Evolutionary conservation across 202 grass and related monocot genomes (phyloP).

Genomic region (Hordeum pubiflorum): DNA sequence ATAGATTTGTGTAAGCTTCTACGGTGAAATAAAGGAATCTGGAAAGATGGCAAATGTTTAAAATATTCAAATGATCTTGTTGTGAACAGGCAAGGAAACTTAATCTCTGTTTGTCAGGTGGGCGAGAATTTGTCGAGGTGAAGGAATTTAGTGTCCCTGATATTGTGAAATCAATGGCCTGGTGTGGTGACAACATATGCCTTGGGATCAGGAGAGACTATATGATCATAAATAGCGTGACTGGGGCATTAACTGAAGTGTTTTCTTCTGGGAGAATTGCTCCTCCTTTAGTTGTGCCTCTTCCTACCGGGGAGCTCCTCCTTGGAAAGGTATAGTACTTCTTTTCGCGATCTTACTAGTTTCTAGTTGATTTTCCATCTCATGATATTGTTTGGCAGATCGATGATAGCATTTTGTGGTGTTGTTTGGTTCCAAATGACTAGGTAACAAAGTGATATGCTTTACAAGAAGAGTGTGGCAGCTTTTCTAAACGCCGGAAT

Average conservation of each 20-base stretch:
- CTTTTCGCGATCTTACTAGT: background rate
- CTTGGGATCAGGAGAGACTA: constrained; percentile 86
- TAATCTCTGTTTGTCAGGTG: constrained; percentile 48
- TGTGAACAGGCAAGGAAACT: constrained; percentile 10
- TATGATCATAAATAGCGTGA: constrained; percentile 82
- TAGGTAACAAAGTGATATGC: background rate
- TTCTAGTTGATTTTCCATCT: constrained; percentile 12
- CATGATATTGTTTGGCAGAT: constrained; percentile 13
- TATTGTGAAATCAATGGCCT: constrained; percentile 79
- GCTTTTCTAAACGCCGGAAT: background rate
- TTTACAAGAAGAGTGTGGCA: background rate
- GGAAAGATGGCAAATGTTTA: constrained; percentile 1
- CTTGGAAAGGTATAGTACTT: constrained; percentile 77
- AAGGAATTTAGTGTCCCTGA: constrained; percentile 94
- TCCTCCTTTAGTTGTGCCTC: constrained; percentile 79
- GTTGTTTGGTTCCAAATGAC: constrained; percentile 14
- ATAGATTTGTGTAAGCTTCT: constrained; percentile 27
- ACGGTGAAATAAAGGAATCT: background rate
- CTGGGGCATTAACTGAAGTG: constrained; percentile 72
- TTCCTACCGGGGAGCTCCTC: constrained; percentile 74
- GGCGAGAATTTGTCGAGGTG: constrained; percentile 86
- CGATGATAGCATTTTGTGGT: background rate
- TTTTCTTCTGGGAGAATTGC: constrained; percentile 93
- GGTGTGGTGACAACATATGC: constrained; percentile 95
- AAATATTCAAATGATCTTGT: constrained; percentile 20